Conservation (phyloP, 257 asterid genomes). For the Rehmannia glutinosa region DNA sequence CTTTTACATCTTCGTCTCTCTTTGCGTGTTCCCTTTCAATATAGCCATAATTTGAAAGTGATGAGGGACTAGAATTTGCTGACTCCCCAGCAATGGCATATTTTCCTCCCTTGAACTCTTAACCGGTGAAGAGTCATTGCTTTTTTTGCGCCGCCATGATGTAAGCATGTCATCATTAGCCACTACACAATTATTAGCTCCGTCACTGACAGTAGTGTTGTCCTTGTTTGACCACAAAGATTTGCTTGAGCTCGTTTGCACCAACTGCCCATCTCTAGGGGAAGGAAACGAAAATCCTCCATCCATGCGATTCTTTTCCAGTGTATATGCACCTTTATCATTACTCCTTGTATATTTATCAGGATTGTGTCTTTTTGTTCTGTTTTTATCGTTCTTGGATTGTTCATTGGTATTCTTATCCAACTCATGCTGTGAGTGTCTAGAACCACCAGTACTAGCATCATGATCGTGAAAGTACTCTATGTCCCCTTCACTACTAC, state of each 20-base stretch:
- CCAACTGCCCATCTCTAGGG: constrained; percentile 62
- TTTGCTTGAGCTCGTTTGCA: constrained; percentile 47
- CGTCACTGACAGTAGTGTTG: constrained; percentile 37
- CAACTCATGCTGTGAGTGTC: too few species aligned
- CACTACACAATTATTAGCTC: constrained; percentile 36
- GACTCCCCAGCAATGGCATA: constrained; percentile 49
- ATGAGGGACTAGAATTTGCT: constrained; percentile 75
- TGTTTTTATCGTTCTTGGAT: constrained; percentile 34
- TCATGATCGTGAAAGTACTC: constrained; percentile 62
- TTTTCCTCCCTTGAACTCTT: constrained; percentile 65
- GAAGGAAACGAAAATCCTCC: constrained; percentile 94
- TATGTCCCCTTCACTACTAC: constrained; percentile 91
- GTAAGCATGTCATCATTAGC: constrained; percentile 53
- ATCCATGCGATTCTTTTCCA: constrained; percentile 39
- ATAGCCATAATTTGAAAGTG: constrained; percentile 66
- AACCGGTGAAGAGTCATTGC: constrained; percentile 55
- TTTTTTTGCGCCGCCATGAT: constrained; percentile 61
- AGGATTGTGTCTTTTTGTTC: constrained; percentile 35
- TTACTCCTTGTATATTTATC: constrained; percentile 36
- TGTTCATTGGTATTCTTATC: constrained; percentile 40
- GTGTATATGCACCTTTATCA: constrained; percentile 35
- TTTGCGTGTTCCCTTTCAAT: constrained; percentile 47
- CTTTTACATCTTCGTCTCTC: constrained; percentile 45
- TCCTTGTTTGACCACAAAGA: constrained; percentile 64
- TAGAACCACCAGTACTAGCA: too few species aligned